Evolutionary conservation across 2,329 filamentous ascomycete species (phyloP).

Genomic region (Fusarium longipes): DNA sequence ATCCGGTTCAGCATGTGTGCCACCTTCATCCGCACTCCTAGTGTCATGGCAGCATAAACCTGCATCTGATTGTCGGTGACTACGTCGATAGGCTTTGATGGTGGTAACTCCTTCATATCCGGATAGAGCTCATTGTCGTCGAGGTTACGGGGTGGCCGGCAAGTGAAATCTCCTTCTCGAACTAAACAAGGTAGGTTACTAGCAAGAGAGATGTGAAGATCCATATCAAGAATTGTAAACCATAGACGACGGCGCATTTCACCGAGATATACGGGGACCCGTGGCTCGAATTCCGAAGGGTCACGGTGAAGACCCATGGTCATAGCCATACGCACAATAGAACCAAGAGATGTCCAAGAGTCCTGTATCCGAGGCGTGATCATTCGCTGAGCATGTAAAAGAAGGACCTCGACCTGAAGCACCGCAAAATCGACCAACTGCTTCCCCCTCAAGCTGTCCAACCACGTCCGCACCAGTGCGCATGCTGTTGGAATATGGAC

Average conservation of each 20-base stretch:
- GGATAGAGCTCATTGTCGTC: slow-evolving; percentile 63
- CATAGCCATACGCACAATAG: slow-evolving; percentile 68
- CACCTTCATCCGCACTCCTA: slow-evolving; percentile 62
- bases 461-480: slow-evolving; percentile 64
- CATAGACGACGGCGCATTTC: slow-evolving; percentile 66
- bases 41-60: slow-evolving; percentile 63
- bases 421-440: slow-evolving; percentile 64
- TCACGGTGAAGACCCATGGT: slow-evolving; percentile 69
- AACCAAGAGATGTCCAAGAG: slow-evolving; percentile 66
- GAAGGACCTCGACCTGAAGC: slow-evolving; percentile 65
- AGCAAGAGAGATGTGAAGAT: slow-evolving; percentile 65
- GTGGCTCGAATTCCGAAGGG: slow-evolving; percentile 63
- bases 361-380: slow-evolving; percentile 63
- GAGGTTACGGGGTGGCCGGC: slow-evolving; percentile 63
- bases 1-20: slow-evolving; percentile 63
- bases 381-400: slow-evolving; percentile 64
- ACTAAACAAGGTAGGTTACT: slow-evolving; percentile 64
- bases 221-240: slow-evolving; percentile 68
- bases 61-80: slow-evolving; percentile 65
- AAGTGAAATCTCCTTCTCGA: slow-evolving; percentile 65
- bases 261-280: slow-evolving; percentile 62
- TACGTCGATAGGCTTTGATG: slow-evolving; percentile 62
- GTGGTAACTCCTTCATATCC: slow-evolving; percentile 61
- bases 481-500: slow-evolving; percentile 69
- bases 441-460: slow-evolving; percentile 64